These are phyloP conservation scores for Mortierella sp. DNA, from an alignment of 371 early-diverging fungal genomes.

Conservation along the genomic window DNA sequence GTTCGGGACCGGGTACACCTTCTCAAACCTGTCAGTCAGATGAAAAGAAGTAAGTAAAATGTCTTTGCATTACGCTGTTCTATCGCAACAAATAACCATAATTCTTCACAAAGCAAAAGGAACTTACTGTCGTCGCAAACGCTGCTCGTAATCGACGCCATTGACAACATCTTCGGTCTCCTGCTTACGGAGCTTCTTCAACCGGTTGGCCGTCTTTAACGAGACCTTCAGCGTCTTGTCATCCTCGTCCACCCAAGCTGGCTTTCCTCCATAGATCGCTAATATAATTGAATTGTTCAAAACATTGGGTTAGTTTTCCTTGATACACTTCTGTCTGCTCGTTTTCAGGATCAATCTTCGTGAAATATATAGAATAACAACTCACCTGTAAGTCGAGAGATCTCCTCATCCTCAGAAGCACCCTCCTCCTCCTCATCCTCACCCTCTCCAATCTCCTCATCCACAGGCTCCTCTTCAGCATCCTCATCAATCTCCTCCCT, in stretches of 20 bases:
- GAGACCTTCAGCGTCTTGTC: conserved; percentile 77
- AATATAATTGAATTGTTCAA: background rate
- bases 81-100: background rate
- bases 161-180: conserved; percentile 81
- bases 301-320: background rate
- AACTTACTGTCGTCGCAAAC: conserved; percentile 86
- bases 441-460: conserved; percentile 18
- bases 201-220: conserved; percentile 70
- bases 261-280: conserved; percentile 54
- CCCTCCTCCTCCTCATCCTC: conserved; percentile 12
- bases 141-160: conserved; percentile 84
- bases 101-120: background rate
- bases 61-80: background rate
- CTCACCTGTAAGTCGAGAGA: conserved; percentile 14
- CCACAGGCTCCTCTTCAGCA: conserved; percentile 22
- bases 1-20: conserved; percentile 88
- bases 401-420: conserved; percentile 27
- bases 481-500: conserved; percentile 40
- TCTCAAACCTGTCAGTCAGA: conserved; percentile 67
- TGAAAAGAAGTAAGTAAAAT: background rate
- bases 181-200: conserved; percentile 83
- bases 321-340: too few relatives aligned
- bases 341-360: background rate
- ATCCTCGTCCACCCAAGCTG: conserved; percentile 88
- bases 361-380: background rate